Conservation (phyloP, 495 filamentous ascomycete species). For the Penicillium cinerascens region DNA sequence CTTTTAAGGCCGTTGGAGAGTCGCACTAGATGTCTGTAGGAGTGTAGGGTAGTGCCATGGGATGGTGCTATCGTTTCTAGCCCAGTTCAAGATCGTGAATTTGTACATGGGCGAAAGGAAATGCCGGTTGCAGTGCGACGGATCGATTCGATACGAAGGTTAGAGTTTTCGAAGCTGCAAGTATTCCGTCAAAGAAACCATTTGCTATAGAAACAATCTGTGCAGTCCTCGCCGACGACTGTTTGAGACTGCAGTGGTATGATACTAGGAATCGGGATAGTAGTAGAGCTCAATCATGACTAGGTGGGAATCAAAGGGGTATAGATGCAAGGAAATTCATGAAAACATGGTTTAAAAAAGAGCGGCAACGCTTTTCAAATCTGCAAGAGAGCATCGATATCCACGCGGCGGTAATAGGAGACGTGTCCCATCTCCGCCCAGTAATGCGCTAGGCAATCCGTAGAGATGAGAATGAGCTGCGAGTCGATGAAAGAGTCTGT, state of each 20-base stretch:
- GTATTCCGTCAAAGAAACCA: not conserved
- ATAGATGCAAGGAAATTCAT: constrained; percentile 3
- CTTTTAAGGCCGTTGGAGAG: not conserved
- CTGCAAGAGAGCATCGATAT: constrained; percentile 73
- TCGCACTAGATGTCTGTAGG: not conserved
- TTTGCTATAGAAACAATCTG: not conserved
- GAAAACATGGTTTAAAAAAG: not conserved
- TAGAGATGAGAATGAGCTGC: constrained; percentile 75
- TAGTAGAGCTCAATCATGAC: not conserved
- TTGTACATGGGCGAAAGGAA: not conserved
- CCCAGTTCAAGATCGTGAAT: not conserved
- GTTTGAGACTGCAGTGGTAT: not conserved
- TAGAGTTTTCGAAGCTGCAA: not conserved
- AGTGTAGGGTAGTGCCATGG: not conserved
- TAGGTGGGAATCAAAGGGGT: constrained; percentile 4
- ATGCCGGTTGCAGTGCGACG: not conserved
- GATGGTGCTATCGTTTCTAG: not conserved
- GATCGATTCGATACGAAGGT: not conserved
- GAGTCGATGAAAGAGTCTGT: constrained; percentile 69
- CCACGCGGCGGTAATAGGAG: constrained; percentile 72
- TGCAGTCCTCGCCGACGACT: not conserved
- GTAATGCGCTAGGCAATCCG: constrained; percentile 73
- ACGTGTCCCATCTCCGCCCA: constrained; percentile 80
- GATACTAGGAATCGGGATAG: not conserved
- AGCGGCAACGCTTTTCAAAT: constrained; percentile 42